Conservation (phyloP, 73 alveolate genomes). For the Paramecium primaurelia region DNA sequence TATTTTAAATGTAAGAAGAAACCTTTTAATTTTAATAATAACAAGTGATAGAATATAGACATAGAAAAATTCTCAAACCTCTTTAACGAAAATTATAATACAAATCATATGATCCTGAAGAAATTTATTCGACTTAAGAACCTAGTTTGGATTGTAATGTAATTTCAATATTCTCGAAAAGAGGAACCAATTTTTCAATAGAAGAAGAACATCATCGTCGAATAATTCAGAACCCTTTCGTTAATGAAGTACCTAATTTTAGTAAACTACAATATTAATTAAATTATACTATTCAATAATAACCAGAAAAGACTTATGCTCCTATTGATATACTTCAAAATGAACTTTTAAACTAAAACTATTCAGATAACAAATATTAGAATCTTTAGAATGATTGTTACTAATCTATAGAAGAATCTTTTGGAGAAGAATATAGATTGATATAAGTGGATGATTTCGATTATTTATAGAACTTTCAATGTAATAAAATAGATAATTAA, state of each 20-base stretch:
- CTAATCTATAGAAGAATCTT: neutral
- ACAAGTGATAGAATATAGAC: neutral
- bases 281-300: neutral
- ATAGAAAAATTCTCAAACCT: neutral
- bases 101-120: neutral
- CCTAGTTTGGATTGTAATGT: neutral
- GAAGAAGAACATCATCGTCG: neutral
- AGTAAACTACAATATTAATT: too few relatives aligned
- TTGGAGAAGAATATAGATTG: neutral
- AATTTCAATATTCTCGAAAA: neutral
- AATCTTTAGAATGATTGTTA: neutral
- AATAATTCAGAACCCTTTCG: neutral
- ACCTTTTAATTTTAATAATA: neutral
- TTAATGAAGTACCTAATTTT: neutral
- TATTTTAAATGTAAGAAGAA: neutral
- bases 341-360: neutral
- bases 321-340: neutral
- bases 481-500: neutral
- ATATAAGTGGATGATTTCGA: neutral
- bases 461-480: neutral
- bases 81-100: neutral
- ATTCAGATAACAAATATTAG: neutral
- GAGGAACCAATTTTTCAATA: neutral
- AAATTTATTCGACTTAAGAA: neutral
- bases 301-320: neutral